Base-by-base conservation (phyloP, 1,139 yeast species). In the Suhomyces choctaworum region DNA sequence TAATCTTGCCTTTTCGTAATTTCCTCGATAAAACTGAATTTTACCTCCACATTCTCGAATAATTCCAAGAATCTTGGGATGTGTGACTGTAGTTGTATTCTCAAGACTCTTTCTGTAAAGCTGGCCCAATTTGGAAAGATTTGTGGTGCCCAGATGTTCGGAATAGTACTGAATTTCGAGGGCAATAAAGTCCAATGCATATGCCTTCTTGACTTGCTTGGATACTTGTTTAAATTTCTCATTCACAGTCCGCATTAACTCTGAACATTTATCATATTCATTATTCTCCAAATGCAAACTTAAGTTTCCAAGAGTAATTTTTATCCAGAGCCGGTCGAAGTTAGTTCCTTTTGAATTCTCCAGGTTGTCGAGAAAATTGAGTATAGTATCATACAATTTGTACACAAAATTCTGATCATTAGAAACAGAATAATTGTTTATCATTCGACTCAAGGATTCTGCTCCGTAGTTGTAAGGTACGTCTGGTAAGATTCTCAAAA, bases 41-140 rank as follows among this genome's bases (percentile, higher is more conserved):
- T 79, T 73, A 2, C 88, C 95, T 1, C 89, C 88, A 49, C 88
- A 81, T 52, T 85, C 92, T 41, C 79, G 70, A 22, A 86, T 74
- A 7, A 80, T 73, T 1, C 92, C 95, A 51, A 81, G 65, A 25
- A 82, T 79, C 32, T 75, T 64, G 0, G 95, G 90, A 49, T 86
- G 94, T 0, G 89, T 84, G 6, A 84, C 81, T 1, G 87, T 86
- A 0, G 83, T 68, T 16, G 74, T 70, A 27, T 78, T 65, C 6
- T 60, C 56, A 22, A 69, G 49, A 12, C 85, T 71, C 44, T 70
- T 65, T 32, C 64, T 60, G 50, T 81, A 79, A 11, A 79, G 59
- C 32, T 64, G 63, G 44, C 66, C 69, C 38, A 81, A 63, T 42
- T 64, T 62, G 9, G 62, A 45, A 20, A 66, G 47, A 47, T 76